Base-by-base conservation (phyloP, 345 rosid species). In the Adansonia digitata region DNA sequence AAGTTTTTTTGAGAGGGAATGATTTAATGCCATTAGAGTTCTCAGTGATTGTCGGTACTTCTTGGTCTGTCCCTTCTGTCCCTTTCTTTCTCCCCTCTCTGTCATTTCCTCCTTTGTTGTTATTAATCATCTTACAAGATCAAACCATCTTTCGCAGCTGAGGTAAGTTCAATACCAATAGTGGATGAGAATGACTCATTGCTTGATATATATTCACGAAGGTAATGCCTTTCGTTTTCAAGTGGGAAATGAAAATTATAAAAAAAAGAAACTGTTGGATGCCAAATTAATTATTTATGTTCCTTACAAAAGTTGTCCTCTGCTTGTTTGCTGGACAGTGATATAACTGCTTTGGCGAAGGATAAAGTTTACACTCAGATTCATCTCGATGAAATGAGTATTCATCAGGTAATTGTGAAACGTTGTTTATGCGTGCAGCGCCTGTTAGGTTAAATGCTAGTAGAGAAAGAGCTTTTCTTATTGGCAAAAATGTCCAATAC, bases 311-410 rank as follows among this genome's bases (percentile, higher is more conserved):
- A 26, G 34, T 29, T 60, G 17, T 10, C 20, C 18, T 35, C 31
- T 60, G 66, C 40, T 59, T 77, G 67, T 77, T 69, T 82, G 29
- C 34, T 59, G 78, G 71, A 73, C 85, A 92, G 96, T 83, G 97
- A 92, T 62, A 90, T 92, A 80, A 90, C 97, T 48, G 91, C 97
- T 57, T 80, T 92, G 85, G 97, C 97, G 52, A 92, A 85, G 84
- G 92, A 90, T 81, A 92, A 85, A 80, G 99, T 94, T 24, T 96
- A 96, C 80, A 87, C 98, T 45, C 98, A 89, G 84, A 85, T 96
- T 82, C 92, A 74, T 87, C 97, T 96, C 29, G 91, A 90, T 56
- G 94, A 96, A 83, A 93, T 89, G 85, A 93, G 86, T 26, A 87
- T 96, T 75, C 94, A 90, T 72, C 97, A 90, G 98, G 99, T 93